phyloP scores from a whole-genome alignment of 2,329 filamentous ascomycete species.

The Rhexocercosporidium sp. region DNA sequence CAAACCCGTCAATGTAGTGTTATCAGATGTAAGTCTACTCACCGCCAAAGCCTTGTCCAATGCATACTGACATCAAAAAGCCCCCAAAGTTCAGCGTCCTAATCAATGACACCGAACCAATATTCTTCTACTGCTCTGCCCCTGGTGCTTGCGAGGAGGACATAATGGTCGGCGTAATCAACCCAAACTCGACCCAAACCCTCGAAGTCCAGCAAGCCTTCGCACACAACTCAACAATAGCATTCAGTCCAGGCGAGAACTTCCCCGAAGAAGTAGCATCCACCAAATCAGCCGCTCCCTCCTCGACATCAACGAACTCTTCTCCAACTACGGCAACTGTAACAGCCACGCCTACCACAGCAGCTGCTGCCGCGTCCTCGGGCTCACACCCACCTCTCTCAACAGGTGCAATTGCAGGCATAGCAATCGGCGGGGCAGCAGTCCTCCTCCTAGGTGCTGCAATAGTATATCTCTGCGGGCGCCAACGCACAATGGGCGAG shows the following conservation, averaged over 20 bases:
- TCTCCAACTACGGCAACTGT: slow-evolving; percentile 11
- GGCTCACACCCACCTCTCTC: slow-evolving; percentile 28
- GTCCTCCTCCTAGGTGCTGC: slow-evolving; percentile 29
- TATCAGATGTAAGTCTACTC: slow-evolving; percentile 46
- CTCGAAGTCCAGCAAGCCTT: slow-evolving; percentile 30
- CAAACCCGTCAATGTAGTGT: slow-evolving; percentile 49
- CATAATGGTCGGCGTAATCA: slow-evolving; percentile 80
- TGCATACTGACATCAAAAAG: slow-evolving; percentile 18
- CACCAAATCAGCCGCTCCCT: slow-evolving; percentile 22
- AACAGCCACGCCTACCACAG: slow-evolving; percentile 4
- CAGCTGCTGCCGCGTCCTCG: not conserved
- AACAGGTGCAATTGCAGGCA: slow-evolving; percentile 35
- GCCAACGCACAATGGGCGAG: slow-evolving; percentile 34
- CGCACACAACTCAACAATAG: slow-evolving; percentile 29
- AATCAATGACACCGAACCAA: slow-evolving; percentile 66
- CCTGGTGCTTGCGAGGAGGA: slow-evolving; percentile 65
- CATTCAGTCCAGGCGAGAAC: slow-evolving; percentile 33
- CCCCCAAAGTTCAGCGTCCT: slow-evolving; percentile 49
- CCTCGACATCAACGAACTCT: slow-evolving; percentile 19
- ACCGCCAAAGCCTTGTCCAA: not conserved
- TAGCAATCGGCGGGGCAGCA: slow-evolving; percentile 32
- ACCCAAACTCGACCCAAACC: slow-evolving; percentile 48
- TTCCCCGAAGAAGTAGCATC: slow-evolving; percentile 30
- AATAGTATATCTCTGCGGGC: slow-evolving; percentile 35
- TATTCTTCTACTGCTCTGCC: slow-evolving; percentile 75